Base-by-base conservation (phyloP, 1,284 basidiomycete species). In the Exsudoporus floridanus region DNA sequence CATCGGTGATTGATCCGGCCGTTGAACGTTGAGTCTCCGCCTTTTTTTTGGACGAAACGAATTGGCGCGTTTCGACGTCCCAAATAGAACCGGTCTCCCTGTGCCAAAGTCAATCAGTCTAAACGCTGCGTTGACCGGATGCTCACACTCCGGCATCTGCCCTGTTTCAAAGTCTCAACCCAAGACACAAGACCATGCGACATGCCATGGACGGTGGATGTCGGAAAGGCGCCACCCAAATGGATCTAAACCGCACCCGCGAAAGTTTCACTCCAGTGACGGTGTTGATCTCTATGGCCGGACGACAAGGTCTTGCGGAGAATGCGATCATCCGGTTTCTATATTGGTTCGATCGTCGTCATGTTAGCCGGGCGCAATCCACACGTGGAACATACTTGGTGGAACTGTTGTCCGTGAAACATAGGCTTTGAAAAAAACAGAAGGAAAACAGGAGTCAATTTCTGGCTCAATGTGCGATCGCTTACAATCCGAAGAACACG, bases 51-150 rank as follows among this genome's bases (percentile, higher is more conserved):
- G 44, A 48, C 46, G 59, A 46, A 56, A 66, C 52, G 44, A 52
- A 51, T 60, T 66, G 63, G 44, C 38, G 52, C 41, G 63, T 67
- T 59, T 67, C 65, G 30, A 65, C 48, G 50, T 21, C 47, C 45
- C 31, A 42, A 42, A 43, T 33, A 35, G 44, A 30, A 45, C 60
- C 36, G 62, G 58, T 66, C 60, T 46, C 14, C 34, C 34, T 35
- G 36, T 53, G 54, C 48, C 62, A 63, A 65, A 66, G 61, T 57
- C 59, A 67, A 64, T 64, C 65, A 36, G 38, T 41, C 43, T 53
- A 54, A 62, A 66, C 48, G 53, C 51, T 50, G 52, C 50, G 52
- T 62, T 50, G 46, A 42, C 65, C 53, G 60, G 52, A n/a, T 21
- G 19, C 40, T 14, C 49, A 37, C 31, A 28, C 40, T 46, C 21